A percentile compares a stretch with the other conserved stretches of the same genome.
phyloP scores from a whole-genome alignment of 352 stramenopile species.

The Phytophthora brassicae region DNA sequence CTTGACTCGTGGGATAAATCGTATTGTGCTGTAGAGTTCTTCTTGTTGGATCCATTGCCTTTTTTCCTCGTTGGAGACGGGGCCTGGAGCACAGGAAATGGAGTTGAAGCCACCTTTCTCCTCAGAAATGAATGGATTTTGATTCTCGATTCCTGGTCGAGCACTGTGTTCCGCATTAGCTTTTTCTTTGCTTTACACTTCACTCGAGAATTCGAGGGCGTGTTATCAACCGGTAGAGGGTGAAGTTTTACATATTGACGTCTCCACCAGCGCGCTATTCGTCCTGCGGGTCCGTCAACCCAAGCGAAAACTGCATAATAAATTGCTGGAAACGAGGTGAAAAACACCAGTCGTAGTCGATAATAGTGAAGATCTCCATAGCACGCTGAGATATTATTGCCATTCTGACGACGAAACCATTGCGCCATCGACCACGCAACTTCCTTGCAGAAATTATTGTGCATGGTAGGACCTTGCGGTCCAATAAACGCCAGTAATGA shows the following conservation, averaged over 20 bases:
- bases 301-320: slow-evolving; percentile 40
- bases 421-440: slow-evolving; percentile 38
- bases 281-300: slow-evolving; percentile 33
- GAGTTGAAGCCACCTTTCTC: slow-evolving; percentile 10
- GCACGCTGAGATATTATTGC: slow-evolving; percentile 1
- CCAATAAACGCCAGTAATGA: slow-evolving; percentile 31
- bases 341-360: slow-evolving; percentile 35
- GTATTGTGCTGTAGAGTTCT: not conserved
- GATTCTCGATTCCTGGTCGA: not conserved
- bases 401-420: slow-evolving; percentile 9
- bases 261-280: slow-evolving; percentile 42
- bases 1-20: not conserved
- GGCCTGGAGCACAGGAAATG: not conserved
- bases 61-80: slow-evolving; percentile 15
- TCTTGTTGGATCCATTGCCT: not conserved
- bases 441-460: slow-evolving; percentile 19
- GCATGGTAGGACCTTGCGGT: slow-evolving; percentile 1
- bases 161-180: not conserved
- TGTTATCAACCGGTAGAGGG: not conserved
- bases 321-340: slow-evolving; percentile 33
- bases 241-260: slow-evolving; percentile 1
- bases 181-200: slow-evolving; percentile 17
- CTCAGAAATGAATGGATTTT: slow-evolving; percentile 2
- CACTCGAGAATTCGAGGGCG: not conserved
- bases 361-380: slow-evolving; percentile 37